Evolutionary conservation across 257 asterid species (phyloP).

Genomic region (Euphrasia confusa): DNA sequence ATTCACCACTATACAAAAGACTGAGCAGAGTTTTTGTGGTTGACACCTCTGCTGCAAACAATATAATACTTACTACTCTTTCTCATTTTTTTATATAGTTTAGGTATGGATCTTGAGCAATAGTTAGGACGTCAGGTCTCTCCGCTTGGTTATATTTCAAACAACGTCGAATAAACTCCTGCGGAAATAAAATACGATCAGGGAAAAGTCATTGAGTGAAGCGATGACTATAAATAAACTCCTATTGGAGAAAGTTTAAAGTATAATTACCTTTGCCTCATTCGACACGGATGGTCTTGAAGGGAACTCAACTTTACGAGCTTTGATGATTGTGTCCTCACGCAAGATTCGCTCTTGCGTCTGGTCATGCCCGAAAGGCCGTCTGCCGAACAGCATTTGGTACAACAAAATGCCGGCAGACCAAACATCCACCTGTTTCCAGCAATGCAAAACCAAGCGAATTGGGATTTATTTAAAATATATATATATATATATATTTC

Average conservation of each 20-base stretch:
- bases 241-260: no score
- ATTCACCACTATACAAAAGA: conserved; percentile 48
- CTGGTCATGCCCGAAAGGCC: conserved; percentile 98
- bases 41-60: conserved; percentile 11
- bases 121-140: conserved; percentile 78
- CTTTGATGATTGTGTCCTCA: conserved; percentile 94
- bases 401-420: conserved; percentile 86
- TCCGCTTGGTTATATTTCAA: conserved; percentile 82
- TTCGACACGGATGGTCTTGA: conserved; percentile 79
- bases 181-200: conserved; percentile 15
- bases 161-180: conserved; percentile 96
- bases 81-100: conserved; percentile 67
- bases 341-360: conserved; percentile 90
- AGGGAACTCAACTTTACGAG: conserved; percentile 93
- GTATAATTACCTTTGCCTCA: conserved; percentile 73
- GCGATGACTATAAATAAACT: no score
- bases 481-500: no score
- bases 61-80: no score
- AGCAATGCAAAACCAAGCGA: conserved; percentile 18
- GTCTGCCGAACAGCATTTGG: conserved; percentile 93
- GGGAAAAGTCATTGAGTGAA: neutral
- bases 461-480: neutral
- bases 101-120: conserved; percentile 90
- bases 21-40: conserved; percentile 5
- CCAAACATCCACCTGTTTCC: conserved; percentile 95